Conservation (phyloP, 495 filamentous ascomycete species). For the Talaromyces adpressus region DNA sequence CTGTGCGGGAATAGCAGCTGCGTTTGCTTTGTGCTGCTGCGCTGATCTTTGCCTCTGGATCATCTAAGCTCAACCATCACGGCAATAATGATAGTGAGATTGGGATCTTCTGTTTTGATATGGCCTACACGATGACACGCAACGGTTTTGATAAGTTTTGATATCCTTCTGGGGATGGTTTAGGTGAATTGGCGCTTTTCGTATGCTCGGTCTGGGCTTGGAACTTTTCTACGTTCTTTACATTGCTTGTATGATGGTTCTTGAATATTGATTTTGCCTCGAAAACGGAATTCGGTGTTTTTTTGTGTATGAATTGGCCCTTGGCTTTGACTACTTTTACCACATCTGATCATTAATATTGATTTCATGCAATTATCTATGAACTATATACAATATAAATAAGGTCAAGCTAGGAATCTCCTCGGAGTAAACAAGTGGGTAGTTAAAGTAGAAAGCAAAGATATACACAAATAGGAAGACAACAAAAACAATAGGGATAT, state of each 20-base stretch:
- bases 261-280: background rate
- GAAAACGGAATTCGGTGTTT: too few relatives aligned
- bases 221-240: background rate
- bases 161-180: slow-evolving; percentile 2
- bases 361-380: background rate
- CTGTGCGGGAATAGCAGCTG: slow-evolving; percentile 42
- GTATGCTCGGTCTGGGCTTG: background rate
- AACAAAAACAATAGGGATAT: background rate
- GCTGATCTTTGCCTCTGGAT: slow-evolving; percentile 38
- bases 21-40: slow-evolving; percentile 47
- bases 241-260: background rate
- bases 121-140: background rate
- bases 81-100: background rate
- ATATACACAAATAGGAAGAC: background rate
- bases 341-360: background rate
- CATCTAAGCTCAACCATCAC: slow-evolving; percentile 24
- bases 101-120: background rate
- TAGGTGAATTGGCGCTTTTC: background rate
- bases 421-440: background rate
- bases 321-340: background rate
- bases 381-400: slow-evolving; percentile 13
- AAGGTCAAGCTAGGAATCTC: background rate
- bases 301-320: too few relatives aligned
- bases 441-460: background rate
- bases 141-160: slow-evolving; percentile 1